phyloP scores from a whole-genome alignment of 768 basidiomycete genomes.

The Termitomyces bulborhizus region DNA sequence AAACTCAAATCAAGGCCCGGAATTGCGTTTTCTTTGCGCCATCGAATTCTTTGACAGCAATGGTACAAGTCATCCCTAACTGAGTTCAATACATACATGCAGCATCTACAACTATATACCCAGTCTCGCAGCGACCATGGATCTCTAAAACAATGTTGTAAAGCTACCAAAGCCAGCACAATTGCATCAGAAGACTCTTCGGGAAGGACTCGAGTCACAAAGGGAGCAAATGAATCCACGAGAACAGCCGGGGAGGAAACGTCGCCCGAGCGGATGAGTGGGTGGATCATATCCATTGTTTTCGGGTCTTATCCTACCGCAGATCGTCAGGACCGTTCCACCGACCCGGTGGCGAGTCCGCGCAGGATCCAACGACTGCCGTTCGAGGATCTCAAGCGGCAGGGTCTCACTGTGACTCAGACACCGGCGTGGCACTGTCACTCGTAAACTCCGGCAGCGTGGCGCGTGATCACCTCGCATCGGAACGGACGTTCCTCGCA shows the following conservation, averaged over 20 bases:
- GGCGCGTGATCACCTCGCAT: slow-evolving; percentile 47
- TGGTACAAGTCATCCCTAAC: background rate
- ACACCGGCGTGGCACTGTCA: slow-evolving; percentile 2
- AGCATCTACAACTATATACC: background rate
- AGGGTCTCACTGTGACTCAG: background rate
- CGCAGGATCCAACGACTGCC: background rate
- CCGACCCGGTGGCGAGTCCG: background rate
- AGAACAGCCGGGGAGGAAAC: background rate
- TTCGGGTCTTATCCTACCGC: background rate
- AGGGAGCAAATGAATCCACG: background rate
- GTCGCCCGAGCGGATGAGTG: background rate
- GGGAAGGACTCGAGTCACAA: background rate
- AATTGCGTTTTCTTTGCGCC: slow-evolving; percentile 5
- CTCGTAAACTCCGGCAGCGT: slow-evolving; percentile 43
- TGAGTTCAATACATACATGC: background rate
- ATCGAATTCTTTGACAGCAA: background rate
- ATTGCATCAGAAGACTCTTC: background rate
- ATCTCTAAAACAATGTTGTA: background rate
- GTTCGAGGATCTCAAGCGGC: background rate
- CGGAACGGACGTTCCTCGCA: slow-evolving; percentile 45
- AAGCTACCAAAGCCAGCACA: background rate
- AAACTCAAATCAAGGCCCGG: background rate
- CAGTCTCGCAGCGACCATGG: background rate
- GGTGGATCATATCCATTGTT: background rate
- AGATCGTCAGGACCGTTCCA: background rate